Evolutionary conservation across 2,329 filamentous ascomycete species (phyloP).

Genomic region (Colletotrichum sp.): DNA sequence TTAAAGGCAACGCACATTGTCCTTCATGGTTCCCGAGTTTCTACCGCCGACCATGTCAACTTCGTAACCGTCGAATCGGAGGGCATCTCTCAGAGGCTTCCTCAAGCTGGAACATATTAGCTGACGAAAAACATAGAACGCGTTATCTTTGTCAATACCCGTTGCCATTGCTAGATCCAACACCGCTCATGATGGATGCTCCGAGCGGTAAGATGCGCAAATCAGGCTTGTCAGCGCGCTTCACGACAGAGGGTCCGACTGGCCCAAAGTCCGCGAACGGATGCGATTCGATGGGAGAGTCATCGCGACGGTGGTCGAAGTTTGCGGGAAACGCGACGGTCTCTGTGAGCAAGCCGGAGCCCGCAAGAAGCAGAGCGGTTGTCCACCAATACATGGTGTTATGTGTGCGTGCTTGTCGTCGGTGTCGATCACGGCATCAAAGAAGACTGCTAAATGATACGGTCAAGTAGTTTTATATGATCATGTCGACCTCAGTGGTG

Average conservation of each 20-base stretch:
- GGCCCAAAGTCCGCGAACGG: neutral
- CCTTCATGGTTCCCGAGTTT: constrained; percentile 9
- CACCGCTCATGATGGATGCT: neutral
- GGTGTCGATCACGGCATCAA: neutral
- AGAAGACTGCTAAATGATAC: neutral
- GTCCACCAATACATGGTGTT: neutral
- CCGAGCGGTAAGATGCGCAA: neutral
- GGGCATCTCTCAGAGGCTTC: constrained; percentile 10
- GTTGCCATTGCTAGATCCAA: neutral
- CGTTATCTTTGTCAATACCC: neutral
- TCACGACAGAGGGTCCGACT: neutral
- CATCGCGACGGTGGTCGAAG: neutral
- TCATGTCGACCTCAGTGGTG: neutral
- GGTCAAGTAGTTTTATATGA: neutral
- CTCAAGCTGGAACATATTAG: neutral
- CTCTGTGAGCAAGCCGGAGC: neutral
- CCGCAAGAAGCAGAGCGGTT: neutral
- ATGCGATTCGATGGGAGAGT: neutral
- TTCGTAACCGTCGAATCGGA: constrained; percentile 25
- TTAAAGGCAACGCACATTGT: fast-evolving
- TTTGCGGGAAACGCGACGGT: neutral
- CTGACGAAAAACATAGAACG: neutral
- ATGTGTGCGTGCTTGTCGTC: neutral
- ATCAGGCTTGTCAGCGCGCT: neutral
- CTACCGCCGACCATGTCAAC: constrained; percentile 31